Conservation (phyloP, 768 basidiomycete species). For the Crassisporium funariophilum region DNA sequence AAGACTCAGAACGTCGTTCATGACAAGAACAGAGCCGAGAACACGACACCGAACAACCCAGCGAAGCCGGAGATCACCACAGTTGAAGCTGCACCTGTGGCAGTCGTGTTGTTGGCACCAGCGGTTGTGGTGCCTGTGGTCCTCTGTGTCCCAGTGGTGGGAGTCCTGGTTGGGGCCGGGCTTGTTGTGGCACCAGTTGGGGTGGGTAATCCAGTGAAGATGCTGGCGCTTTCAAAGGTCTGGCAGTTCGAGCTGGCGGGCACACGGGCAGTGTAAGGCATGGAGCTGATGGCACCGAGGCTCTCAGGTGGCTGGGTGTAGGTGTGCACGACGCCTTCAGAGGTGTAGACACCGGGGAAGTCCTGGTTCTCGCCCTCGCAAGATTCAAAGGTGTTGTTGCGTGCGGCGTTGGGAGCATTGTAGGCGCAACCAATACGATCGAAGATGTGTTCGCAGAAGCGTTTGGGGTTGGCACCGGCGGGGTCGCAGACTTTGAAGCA, state of each 20-base stretch:
- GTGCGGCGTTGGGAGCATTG: slow-evolving; percentile 70
- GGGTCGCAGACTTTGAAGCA: slow-evolving; percentile 18
- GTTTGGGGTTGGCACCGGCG: slow-evolving; percentile 43
- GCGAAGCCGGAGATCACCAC: slow-evolving; percentile 17
- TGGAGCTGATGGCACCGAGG: slow-evolving; percentile 40
- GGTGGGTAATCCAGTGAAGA: slow-evolving; percentile 28
- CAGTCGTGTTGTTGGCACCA: neutral
- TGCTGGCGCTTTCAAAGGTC: slow-evolving; percentile 24
- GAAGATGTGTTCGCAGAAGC: slow-evolving; percentile 68
- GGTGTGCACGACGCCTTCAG: slow-evolving; percentile 38
- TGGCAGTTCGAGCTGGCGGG: slow-evolving; percentile 43
- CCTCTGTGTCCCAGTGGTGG: neutral
- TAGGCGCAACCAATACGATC: slow-evolving; percentile 75
- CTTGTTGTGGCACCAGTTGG: neutral
- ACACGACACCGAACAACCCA: slow-evolving; percentile 21
- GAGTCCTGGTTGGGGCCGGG: too few relatives aligned
- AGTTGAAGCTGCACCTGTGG: slow-evolving; percentile 12
- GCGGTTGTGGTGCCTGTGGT: neutral
- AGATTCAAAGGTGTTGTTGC: slow-evolving; percentile 57
- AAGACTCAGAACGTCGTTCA: too few relatives aligned
- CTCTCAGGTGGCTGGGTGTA: slow-evolving; percentile 48
- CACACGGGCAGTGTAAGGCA: slow-evolving; percentile 45
- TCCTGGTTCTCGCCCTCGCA: slow-evolving; percentile 66
- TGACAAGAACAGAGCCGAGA: slow-evolving; percentile 26
- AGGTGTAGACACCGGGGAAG: slow-evolving; percentile 56